These are phyloP conservation scores for Cercospora berteroae DNA, from an alignment of 2,329 filamentous ascomycete genomes.

Conservation along the genomic window DNA sequence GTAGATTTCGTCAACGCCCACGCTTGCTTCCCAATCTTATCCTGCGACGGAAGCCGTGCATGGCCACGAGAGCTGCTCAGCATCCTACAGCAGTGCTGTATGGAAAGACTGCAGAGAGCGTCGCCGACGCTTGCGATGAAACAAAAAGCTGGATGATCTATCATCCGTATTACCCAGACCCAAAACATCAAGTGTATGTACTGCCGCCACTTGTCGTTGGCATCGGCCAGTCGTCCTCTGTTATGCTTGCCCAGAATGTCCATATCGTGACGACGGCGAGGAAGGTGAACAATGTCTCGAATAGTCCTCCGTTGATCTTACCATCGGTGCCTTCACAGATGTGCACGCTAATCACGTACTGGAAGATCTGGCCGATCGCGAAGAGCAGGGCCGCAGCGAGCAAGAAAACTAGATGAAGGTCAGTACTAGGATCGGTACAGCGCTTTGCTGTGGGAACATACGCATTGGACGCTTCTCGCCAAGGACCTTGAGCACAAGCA, in stretches of 20 bases:
- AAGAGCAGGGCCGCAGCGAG: slow-evolving; percentile 73
- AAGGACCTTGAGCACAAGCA: slow-evolving; percentile 80
- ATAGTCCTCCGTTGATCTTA: slow-evolving; percentile 88
- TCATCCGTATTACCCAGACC: slow-evolving; percentile 8
- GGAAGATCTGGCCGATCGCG: slow-evolving; percentile 90
- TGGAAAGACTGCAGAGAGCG: background rate
- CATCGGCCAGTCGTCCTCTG: slow-evolving; percentile 93
- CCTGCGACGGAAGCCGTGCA: slow-evolving; percentile 14
- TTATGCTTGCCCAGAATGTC: slow-evolving; percentile 98
- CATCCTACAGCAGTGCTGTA: slow-evolving; percentile 12
- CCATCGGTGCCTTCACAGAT: slow-evolving; percentile 81
- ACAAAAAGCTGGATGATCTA: slow-evolving; percentile 1
- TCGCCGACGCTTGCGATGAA: slow-evolving; percentile 1
- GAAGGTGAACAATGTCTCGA: slow-evolving; percentile 89
- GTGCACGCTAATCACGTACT: slow-evolving; percentile 87
- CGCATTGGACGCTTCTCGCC: slow-evolving; percentile 88
- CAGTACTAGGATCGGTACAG: slow-evolving; percentile 9
- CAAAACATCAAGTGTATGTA: slow-evolving; percentile 38
- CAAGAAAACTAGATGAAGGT: slow-evolving; percentile 63
- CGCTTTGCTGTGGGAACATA: slow-evolving; percentile 43
- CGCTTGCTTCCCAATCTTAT: slow-evolving; percentile 16
- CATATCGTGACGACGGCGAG: slow-evolving; percentile 79
- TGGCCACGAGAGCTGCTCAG: background rate
- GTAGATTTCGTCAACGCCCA: slow-evolving; percentile 17
- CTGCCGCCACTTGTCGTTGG: slow-evolving; percentile 45